Conservation (phyloP, 2,329 filamentous ascomycete species). For the Pseudogymnoascus sp. region DNA sequence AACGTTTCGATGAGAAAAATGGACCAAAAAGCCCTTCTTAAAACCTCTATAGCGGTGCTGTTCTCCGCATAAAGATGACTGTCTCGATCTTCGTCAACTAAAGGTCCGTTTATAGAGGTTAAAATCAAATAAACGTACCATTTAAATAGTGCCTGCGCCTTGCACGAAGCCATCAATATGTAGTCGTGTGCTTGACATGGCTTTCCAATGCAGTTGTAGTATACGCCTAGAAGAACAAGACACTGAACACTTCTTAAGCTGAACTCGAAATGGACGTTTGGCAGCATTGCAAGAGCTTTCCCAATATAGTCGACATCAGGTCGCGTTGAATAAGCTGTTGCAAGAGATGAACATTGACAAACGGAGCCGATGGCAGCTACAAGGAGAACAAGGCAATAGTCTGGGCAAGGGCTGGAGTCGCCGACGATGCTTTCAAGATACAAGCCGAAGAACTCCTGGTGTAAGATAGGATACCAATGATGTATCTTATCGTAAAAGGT, state of each 20-base stretch:
- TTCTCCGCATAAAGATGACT: slow-evolving; percentile 12
- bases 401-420: slow-evolving; percentile 16
- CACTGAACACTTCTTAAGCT: background rate
- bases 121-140: slow-evolving; percentile 9
- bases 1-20: slow-evolving; percentile 23
- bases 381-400: slow-evolving; percentile 22
- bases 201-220: background rate
- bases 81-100: background rate
- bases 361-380: slow-evolving; percentile 24
- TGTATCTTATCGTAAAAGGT: slow-evolving; percentile 24
- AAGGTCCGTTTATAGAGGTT: background rate
- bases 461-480: slow-evolving; percentile 24
- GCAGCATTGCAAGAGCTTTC: slow-evolving; percentile 4
- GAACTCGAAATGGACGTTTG: background rate
- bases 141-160: slow-evolving; percentile 25
- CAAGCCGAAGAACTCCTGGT: slow-evolving; percentile 17
- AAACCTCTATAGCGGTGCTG: slow-evolving; percentile 14
- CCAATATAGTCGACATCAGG: slow-evolving; percentile 14
- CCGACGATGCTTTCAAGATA: slow-evolving; percentile 20
- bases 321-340: background rate
- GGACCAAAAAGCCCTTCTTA: slow-evolving; percentile 20
- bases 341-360: slow-evolving; percentile 13
- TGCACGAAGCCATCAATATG: slow-evolving; percentile 8
- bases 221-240: background rate
- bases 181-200: background rate